These are phyloP conservation scores for Polyporus arcularius DNA, from an alignment of 768 basidiomycete genomes.

Conservation along the genomic window DNA sequence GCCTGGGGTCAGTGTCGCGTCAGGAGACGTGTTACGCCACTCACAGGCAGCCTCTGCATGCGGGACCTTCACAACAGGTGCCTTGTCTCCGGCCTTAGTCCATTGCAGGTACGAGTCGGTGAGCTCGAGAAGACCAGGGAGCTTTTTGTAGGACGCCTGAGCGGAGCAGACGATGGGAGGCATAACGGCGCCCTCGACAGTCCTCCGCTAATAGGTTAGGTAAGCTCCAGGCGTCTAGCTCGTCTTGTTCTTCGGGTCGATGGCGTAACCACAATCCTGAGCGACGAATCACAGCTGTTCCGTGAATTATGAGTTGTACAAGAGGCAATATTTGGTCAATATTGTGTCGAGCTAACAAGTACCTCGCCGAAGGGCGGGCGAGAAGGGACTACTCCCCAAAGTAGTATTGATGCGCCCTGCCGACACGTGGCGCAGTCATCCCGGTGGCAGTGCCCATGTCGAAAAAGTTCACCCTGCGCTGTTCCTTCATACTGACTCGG, in stretches of 20 bases:
- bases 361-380: too few species aligned
- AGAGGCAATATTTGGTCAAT: too few species aligned
- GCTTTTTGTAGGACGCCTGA: conserved; percentile 85
- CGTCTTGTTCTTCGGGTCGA: neutral
- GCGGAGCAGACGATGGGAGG: conserved; percentile 67
- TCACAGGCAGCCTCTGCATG: conserved; percentile 63
- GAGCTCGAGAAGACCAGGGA: conserved; percentile 72
- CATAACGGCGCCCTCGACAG: conserved; percentile 40
- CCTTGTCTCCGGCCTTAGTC: conserved; percentile 72
- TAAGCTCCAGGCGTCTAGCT: conserved; percentile 21
- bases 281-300: too few species aligned
- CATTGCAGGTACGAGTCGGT: conserved; percentile 75
- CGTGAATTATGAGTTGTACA: too few species aligned
- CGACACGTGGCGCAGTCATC: too few species aligned
- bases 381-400: too few species aligned
- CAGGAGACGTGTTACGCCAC: conserved; percentile 26
- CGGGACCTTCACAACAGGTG: conserved; percentile 63
- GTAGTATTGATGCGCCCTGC: too few species aligned
- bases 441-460: too few species aligned
- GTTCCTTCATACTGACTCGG: too few species aligned
- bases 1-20: conserved; percentile 15
- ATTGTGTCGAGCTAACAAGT: too few species aligned
- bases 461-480: too few species aligned
- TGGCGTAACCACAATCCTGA: neutral
- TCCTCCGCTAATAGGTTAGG: conserved; percentile 26